Base-by-base conservation (phyloP, 2,329 filamentous ascomycete species). In the Dactylonectria estremocensis region DNA sequence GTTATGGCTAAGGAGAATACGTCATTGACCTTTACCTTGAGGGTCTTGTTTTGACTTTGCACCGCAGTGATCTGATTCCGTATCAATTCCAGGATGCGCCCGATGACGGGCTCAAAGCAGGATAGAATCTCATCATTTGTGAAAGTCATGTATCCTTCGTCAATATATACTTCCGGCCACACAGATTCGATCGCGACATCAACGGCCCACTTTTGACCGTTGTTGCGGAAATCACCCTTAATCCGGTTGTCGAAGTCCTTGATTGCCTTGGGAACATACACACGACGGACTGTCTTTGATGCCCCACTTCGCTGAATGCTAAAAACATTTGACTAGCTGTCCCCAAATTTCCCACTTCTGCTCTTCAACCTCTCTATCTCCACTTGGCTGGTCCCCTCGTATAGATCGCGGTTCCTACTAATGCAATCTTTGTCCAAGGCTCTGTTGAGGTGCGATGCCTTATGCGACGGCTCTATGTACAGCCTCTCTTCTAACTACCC, bases 201-300 rank as follows among this genome's bases (percentile, higher is more conserved):
- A 18, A 98, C 95, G 49, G 96, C 96, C 96, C 96, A 98, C 82
- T 98, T 98, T 82, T 98, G 95, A 52, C 95, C 95, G 81, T 98
- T 98, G 85, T 98, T 98, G 72, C 95, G 91, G 91, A 99, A 99
- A 82, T 98, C 95, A 54, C 95, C 95, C 87, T 98, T 98, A 88
- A 99, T 98, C 81, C 96, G 88, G 88, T 98, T 98, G 86, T 98
- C 95, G 77, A 99, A 99, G 83, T 99, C 96, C 95, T 98, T 98
- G 83, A 98, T 98, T 82, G 95, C 98, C 85, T 98, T 98, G 73
- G 95, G n/a, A n/a, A n/a, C 95, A 81, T 98, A 98, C 61, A 98
- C 95, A 82, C 95, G 95, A 50, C 95, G 95, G 18, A 95, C 95
- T 3, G 37, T 95, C 98, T 84, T 96, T 74, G 95, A 98, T 52